phyloP scores from a whole-genome alignment of 805 yeast species.

The Kodamaea fukazawae region DNA sequence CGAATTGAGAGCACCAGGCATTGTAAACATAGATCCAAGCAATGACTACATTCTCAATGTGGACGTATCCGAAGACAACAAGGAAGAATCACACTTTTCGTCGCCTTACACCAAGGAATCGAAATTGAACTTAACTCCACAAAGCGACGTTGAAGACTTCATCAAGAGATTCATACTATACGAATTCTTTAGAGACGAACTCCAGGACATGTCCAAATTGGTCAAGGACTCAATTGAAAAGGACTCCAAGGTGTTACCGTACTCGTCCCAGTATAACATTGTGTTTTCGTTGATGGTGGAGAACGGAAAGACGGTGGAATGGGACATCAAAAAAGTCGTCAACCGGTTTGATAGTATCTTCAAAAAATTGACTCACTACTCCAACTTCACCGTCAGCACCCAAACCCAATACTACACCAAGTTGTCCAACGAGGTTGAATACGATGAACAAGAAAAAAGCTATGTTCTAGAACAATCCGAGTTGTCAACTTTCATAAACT shows the following conservation, averaged over 20 bases:
- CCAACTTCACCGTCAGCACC: conserved; percentile 74
- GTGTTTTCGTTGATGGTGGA: conserved; percentile 74
- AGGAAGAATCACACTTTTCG: conserved; percentile 19
- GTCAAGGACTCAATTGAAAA: conserved; percentile 6
- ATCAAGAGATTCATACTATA: conserved; percentile 36
- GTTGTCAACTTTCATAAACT: conserved; percentile 74
- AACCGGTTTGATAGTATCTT: conserved; percentile 57
- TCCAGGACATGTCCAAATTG: conserved; percentile 25
- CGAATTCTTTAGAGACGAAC: conserved; percentile 39
- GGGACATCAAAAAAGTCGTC: conserved; percentile 68
- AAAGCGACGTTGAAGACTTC: conserved; percentile 31
- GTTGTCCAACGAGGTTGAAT: conserved; percentile 26
- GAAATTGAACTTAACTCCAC: conserved; percentile 25
- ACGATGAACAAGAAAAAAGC: conserved; percentile 21
- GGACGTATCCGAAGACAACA: conserved; percentile 18
- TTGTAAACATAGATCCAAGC: conserved; percentile 8
- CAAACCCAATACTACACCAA: conserved; percentile 71
- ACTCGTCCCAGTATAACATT: conserved; percentile 68
- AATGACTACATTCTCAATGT: conserved; percentile 40
- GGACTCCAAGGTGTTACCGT: conserved; percentile 43
- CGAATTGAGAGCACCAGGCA: conserved; percentile 20
- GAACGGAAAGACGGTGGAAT: conserved; percentile 59
- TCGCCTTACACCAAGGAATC: conserved; percentile 38
- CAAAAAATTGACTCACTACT: conserved; percentile 47
- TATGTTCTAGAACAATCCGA: conserved; percentile 47